phyloP scores from a whole-genome alignment of 495 filamentous ascomycete genomes.

The Margaritispora aquatica region DNA sequence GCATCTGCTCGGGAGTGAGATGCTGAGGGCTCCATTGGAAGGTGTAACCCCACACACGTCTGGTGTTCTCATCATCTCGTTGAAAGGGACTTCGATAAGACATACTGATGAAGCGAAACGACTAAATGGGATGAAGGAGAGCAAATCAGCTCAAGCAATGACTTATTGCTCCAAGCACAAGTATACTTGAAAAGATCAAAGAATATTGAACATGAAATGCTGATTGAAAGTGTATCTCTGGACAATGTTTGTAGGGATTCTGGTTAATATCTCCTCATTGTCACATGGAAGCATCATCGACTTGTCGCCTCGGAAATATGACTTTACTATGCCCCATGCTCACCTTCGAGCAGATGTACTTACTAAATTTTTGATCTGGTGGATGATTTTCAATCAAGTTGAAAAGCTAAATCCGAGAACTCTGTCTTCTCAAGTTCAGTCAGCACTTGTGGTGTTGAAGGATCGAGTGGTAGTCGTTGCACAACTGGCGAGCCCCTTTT shows the following conservation, averaged over 20 bases:
- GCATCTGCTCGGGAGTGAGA: constrained; percentile 50
- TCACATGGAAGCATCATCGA: constrained; percentile 19
- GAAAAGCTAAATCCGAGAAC: not conserved
- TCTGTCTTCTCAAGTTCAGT: too few species aligned
- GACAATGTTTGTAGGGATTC: not conserved
- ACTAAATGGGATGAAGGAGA: not conserved
- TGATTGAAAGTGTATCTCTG: not conserved
- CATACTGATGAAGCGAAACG: constrained; percentile 23
- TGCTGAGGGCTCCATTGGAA: constrained; percentile 69
- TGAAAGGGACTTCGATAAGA: constrained; percentile 32
- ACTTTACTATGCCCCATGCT: not conserved
- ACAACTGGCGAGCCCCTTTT: not conserved
- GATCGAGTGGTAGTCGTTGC: not conserved
- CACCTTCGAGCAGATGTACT: not conserved
- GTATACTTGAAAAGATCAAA: not conserved
- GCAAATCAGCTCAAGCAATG: not conserved
- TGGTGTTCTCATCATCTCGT: constrained; percentile 20
- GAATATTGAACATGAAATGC: not conserved
- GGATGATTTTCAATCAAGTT: not conserved
- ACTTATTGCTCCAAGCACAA: not conserved
- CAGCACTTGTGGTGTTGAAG: too few species aligned
- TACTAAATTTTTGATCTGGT: too few species aligned
- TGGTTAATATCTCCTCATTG: not conserved
- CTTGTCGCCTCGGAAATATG: not conserved
- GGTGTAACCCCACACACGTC: constrained; percentile 54